A percentile compares a stretch with the other conserved stretches of the same genome.
phyloP scores from a whole-genome alignment of 164 flowering plant genomes.

The Cinnamomum micranthum region DNA sequence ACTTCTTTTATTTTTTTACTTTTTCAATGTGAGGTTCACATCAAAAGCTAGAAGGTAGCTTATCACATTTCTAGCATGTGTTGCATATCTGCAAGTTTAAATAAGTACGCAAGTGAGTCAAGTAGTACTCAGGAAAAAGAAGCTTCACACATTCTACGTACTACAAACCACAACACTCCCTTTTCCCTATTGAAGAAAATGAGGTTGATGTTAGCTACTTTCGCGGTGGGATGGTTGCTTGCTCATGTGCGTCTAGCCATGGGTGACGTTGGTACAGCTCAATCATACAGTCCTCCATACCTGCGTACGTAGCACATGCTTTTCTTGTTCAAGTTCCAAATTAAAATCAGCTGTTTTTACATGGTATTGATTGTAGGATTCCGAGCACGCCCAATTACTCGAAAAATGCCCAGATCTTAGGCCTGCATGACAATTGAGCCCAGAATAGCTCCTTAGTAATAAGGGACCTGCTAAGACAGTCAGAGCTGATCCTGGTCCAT shows the following conservation, averaged over 20 bases:
- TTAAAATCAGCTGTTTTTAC: neutral
- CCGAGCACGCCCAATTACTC: neutral
- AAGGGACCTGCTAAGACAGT: too few species aligned
- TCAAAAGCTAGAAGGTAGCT: neutral
- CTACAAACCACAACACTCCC: too few species aligned
- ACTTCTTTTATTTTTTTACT: neutral
- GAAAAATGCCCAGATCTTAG: too few species aligned
- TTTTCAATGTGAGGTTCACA: too few species aligned
- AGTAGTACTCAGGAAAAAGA: neutral
- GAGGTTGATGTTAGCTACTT: conserved; percentile 10
- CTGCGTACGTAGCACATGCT: conserved; percentile 16
- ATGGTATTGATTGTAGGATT: neutral
- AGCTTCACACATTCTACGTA: neutral
- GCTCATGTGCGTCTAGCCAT: conserved; percentile 8
- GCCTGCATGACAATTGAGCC: too few species aligned
- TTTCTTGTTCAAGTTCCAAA: neutral
- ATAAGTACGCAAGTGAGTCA: neutral
- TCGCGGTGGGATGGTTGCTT: conserved; percentile 15
- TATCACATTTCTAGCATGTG: neutral
- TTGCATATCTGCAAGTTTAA: neutral
- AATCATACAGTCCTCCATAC: conserved; percentile 22
- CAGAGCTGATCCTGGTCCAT: too few species aligned
- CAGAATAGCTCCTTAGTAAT: too few species aligned
- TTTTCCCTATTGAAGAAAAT: neutral
- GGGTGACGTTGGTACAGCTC: conserved; percentile 32